These are phyloP conservation scores for Ganoderma lingzhi DNA, from an alignment of 1,284 basidiomycete species.

Conservation along the genomic window DNA sequence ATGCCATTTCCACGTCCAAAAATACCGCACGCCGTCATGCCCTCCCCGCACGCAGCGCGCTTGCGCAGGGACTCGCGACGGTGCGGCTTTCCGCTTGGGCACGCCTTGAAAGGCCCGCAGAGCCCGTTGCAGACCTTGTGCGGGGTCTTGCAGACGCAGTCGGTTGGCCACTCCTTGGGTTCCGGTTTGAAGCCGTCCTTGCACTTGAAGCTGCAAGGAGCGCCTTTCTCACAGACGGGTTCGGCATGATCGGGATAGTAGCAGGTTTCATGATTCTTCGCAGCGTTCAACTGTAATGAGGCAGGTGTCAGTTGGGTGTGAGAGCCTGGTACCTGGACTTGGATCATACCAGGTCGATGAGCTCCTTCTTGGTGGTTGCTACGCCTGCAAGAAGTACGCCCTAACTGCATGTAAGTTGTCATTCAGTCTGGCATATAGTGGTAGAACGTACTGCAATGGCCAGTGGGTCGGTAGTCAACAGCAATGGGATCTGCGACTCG, in stretches of 20 bases:
- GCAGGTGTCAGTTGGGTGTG: too few relatives aligned
- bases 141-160: conserved; percentile 52
- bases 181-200: conserved; percentile 49
- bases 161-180: conserved; percentile 41
- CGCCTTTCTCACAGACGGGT: conserved; percentile 45
- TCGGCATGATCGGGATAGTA: conserved; percentile 50
- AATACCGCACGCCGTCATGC: conserved; percentile 52
- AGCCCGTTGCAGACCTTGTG: conserved; percentile 55
- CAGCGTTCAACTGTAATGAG: conserved; percentile 36
- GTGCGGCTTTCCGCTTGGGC: conserved; percentile 42
- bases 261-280: conserved; percentile 43
- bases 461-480: conserved; percentile 44
- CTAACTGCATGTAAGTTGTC: background rate
- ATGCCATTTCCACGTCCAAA: conserved; percentile 40
- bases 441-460: conserved; percentile 29
- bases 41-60: conserved; percentile 36
- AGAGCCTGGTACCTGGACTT: background rate
- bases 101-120: conserved; percentile 49
- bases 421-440: background rate
- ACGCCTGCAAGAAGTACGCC: conserved; percentile 45
- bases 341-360: conserved; percentile 46
- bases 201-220: conserved; percentile 55
- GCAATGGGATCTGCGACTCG: conserved; percentile 45
- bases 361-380: conserved; percentile 35
- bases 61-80: conserved; percentile 41